Percentiles rank a stretch among this genome's conserved stretches.
Conservation (phyloP, 306 rosid species). For the Vicia sativa region DNA sequence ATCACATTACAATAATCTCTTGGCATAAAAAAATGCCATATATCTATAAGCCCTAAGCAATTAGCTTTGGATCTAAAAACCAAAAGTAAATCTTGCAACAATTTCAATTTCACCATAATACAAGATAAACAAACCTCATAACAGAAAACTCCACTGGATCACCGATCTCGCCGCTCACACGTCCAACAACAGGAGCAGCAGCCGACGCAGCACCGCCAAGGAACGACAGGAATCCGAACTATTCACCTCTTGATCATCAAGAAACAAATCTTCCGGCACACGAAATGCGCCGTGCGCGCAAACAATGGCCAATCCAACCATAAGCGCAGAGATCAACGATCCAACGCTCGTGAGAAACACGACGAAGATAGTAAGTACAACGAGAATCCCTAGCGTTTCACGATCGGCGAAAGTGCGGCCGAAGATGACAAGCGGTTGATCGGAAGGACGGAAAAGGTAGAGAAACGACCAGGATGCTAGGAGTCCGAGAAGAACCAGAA, state of each 20-base stretch:
- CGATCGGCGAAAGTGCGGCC: conserved; percentile 86
- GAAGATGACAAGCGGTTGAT: conserved; percentile 73
- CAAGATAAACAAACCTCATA: conserved; percentile 53
- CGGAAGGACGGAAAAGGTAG: conserved; percentile 80
- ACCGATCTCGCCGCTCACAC: conserved; percentile 49
- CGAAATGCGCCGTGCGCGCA: conserved; percentile 86
- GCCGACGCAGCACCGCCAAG: conserved; percentile 80
- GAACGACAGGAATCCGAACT: conserved; percentile 83
- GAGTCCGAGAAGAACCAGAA: conserved; percentile 75
- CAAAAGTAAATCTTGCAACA: conserved; percentile 36
- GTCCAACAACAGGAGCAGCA: conserved; percentile 64
- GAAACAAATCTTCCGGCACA: conserved; percentile 88
- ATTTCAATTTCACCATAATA: conserved; percentile 36
- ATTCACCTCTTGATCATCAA: conserved; percentile 82
- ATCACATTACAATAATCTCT: conserved; percentile 15
- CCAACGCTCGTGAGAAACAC: conserved; percentile 87
- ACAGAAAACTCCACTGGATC: conserved; percentile 14
- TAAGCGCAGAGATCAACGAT: conserved; percentile 79
- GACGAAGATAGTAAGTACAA: conserved; percentile 65
- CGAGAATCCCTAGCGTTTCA: conserved; percentile 70
- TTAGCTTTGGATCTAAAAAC: conserved; percentile 43
- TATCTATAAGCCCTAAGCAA: conserved; percentile 43
- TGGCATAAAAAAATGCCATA: conserved; percentile 12
- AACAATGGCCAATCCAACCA: conserved; percentile 71
- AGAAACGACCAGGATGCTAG: conserved; percentile 82